Base-by-base conservation (phyloP, 768 basidiomycete genomes). In the Hortiboletus flavorubellus region DNA sequence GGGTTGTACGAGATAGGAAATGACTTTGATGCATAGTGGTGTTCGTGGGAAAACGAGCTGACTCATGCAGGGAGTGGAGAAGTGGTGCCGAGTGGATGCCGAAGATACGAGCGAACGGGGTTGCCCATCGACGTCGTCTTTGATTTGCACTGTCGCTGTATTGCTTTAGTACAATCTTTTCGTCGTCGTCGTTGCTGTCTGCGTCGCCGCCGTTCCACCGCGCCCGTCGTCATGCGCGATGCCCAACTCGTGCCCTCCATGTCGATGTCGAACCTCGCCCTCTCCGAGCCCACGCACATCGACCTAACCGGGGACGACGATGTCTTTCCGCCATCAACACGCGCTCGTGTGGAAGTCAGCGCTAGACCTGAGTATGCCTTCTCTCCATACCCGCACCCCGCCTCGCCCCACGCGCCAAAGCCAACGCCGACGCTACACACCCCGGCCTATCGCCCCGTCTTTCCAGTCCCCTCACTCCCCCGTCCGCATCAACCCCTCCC, bases 261-360 rank as follows among this genome's bases (percentile, higher is more conserved):
- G 46, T 72, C 76, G 31, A 54, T 75, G 51, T 73, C 73, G 10
- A 66, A 56, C 64, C 61, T 66, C 9, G 68, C 72, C 21, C 70
- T 75, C 56, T 71, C 72, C 54, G 76, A 77, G 59, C 73, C 78
- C 14, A 76, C 80, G 61, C 81, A 78, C 61, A 89, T 89, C 68
- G 87, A 89, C 76, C 78, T 89, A 57, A 89, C 86, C 26, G 73
- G 76, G 57, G 87, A 86, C 71, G 86, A 87, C 69, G 85, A 86
- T 64, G 81, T 81, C 63, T 52, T 60, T 18, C 56, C 38, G 14
- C 57, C 63, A 40, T 46, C 54, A 15, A 55, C 59, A 61, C 63
- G 74, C 75, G 55, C 66, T 44, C 70, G 64, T 51, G 65, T 72
- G 61, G 65, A 68, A 56, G 59, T 66, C 51, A 80, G 78, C 54